Conservation (phyloP, 108 stramenopile species). For the Stephanodiscus triporus region DNA sequence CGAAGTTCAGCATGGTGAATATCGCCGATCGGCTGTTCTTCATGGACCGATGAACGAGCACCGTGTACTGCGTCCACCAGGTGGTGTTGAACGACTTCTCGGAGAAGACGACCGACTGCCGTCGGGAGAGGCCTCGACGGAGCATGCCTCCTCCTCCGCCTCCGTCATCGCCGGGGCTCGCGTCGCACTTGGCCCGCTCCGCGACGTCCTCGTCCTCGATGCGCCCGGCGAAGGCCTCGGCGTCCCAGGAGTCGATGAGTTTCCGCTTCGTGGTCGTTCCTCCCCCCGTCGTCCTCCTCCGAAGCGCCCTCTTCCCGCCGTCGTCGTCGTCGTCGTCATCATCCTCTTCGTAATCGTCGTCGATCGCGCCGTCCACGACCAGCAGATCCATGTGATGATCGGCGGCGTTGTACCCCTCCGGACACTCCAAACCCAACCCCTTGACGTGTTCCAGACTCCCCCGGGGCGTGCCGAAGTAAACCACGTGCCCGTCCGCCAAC, state of each 20-base stretch:
- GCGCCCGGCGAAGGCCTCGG: slow-evolving; percentile 51
- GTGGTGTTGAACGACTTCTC: slow-evolving; percentile 57
- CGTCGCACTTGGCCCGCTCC: not conserved
- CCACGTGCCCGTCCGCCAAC: slow-evolving; percentile 70
- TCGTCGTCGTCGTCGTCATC: slow-evolving; percentile 5
- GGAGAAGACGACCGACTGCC: slow-evolving; percentile 10
- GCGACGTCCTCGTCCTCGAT: slow-evolving; percentile 37
- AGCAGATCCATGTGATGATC: slow-evolving; percentile 85
- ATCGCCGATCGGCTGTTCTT: slow-evolving; percentile 75
- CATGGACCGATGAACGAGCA: slow-evolving; percentile 64
- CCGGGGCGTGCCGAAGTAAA: slow-evolving; percentile 73
- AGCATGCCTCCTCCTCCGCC: not conserved
- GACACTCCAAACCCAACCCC: slow-evolving; percentile 52
- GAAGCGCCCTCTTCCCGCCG: not conserved
- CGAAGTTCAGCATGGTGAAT: slow-evolving; percentile 69
- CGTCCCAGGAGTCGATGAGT: slow-evolving; percentile 66
- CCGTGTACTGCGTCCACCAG: slow-evolving; percentile 63
- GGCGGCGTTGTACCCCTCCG: slow-evolving; percentile 77
- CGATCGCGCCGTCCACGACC: slow-evolving; percentile 55
- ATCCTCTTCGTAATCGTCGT: slow-evolving; percentile 32
- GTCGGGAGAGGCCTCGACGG: not conserved
- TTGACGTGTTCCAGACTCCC: slow-evolving; percentile 56
- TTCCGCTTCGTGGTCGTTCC: slow-evolving; percentile 28
- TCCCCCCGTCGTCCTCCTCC: not conserved
- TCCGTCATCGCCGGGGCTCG: not conserved